phyloP scores from a whole-genome alignment of 345 rosid species.

The Eucalyptus brandiana region DNA sequence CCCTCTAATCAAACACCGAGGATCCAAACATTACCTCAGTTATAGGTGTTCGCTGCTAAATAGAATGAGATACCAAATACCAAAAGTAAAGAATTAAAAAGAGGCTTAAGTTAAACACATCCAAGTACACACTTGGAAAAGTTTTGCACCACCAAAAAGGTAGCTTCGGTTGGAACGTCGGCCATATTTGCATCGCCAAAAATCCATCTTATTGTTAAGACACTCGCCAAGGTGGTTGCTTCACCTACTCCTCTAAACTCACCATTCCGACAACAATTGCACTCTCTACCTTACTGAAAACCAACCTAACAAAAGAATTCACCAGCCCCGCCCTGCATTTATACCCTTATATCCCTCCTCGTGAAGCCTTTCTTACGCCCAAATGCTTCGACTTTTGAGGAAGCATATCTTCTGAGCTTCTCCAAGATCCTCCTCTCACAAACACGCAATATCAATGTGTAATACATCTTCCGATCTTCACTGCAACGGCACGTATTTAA shows the following conservation, averaged over 20 bases:
- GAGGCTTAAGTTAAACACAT: neutral
- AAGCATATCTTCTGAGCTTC: conserved; percentile 41
- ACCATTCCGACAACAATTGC: neutral
- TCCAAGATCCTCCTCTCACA: conserved; percentile 70
- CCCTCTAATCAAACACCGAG: too few species aligned
- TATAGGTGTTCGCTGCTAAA: neutral
- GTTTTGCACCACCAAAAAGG: neutral
- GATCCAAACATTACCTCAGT: too few species aligned
- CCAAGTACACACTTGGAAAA: neutral
- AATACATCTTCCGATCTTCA: conserved; percentile 46
- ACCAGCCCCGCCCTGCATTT: neutral
- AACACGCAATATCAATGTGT: conserved; percentile 44
- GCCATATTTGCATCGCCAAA: neutral
- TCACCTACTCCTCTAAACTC: neutral
- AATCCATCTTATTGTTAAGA: neutral
- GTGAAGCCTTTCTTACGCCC: neutral
- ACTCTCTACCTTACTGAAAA: neutral
- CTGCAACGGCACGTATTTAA: conserved; percentile 12
- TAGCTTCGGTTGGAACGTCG: neutral
- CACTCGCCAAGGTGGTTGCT: neutral
- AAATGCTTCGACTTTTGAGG: neutral
- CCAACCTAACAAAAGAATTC: neutral
- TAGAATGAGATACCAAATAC: neutral
- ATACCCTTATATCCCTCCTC: conserved; percentile 12
- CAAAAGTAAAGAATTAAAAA: neutral